Evolutionary conservation across 257 asterid species (phyloP), one percentile per base, ranked within the genome.

Genomic region (Solanum ossicruentum): DNA sequence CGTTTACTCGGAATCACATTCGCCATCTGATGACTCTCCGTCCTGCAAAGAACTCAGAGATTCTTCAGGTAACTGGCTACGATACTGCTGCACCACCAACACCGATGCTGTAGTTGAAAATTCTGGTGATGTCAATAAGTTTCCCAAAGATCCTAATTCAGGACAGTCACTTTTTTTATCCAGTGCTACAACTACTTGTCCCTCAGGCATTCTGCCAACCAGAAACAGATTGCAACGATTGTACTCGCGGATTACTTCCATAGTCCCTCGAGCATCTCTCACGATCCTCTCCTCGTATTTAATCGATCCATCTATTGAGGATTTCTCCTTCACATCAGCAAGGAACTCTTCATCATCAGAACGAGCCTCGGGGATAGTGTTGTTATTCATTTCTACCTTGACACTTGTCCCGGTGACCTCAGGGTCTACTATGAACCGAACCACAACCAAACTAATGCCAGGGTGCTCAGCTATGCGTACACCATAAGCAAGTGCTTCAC

Each of bases 391-490:
- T 58, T 89, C 88, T 10, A 87, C 23, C 16, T 61, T 72, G 23
- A 90, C 84, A 23, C 65, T 81, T 1, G 80, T 90, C 21, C 87
- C 90, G 0, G 71, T 10, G 20, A 43, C 67, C 83, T 67, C 83
- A 2, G 87, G 55, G 65, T 91, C 92, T 7, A 85, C 87, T 16
- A 28, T 32, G 80, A 91, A 86, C 0, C 84, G 89, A n/a, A 90
- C 66, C 4, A 90, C 89, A n/a, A 78, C 32, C 84, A 91, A 80
- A 26, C 41, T 79, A 80, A 92, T 89, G 39, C 93, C 95, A 3
- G 95, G 93, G 83, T 92, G 95, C 84, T 92, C 93, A 28, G 92
- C 92, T 84, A 92, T 91, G 23, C 91, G 92, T 6, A 70, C 80
- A 3, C 92, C 95, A 49, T 91, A 92, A 47, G 93, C 87, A 20